Percentiles rank a stretch among this genome's conserved stretches.
phyloP scores from a whole-genome alignment of 108 stramenopile species.

The Cyclotella kingstonii region DNA sequence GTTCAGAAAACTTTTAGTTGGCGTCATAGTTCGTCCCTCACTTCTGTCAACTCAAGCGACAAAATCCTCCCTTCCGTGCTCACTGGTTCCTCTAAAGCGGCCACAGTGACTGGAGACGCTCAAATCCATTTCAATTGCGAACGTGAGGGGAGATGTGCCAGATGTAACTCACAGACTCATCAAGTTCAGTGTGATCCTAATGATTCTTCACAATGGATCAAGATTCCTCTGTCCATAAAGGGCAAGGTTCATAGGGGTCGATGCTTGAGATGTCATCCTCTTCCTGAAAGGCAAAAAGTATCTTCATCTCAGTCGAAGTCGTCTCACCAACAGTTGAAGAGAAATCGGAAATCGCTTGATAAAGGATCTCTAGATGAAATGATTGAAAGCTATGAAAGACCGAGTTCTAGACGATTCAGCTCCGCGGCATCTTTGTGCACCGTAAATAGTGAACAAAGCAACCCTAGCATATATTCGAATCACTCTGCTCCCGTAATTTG shows the following conservation, averaged over 20 bases:
- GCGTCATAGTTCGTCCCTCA: not conserved
- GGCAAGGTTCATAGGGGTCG: constrained; percentile 59
- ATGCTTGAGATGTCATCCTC: constrained; percentile 55
- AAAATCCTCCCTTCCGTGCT: not conserved
- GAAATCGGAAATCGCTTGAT: constrained; percentile 4
- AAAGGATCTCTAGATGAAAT: too few relatives aligned
- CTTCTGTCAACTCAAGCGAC: not conserved
- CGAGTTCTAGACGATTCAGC: not conserved
- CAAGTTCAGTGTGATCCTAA: constrained; percentile 36
- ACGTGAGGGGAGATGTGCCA: constrained; percentile 45
- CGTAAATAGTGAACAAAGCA: constrained; percentile 20
- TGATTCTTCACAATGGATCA: constrained; percentile 14
- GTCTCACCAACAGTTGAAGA: not conserved
- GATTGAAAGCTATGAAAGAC: not conserved
- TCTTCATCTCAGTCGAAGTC: constrained; percentile 1
- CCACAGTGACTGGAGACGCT: too few relatives aligned
- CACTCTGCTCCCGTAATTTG: constrained; percentile 35
- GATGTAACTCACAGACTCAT: constrained; percentile 53
- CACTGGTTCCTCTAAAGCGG: not conserved
- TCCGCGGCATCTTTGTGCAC: constrained; percentile 31
- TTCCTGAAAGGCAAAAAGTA: constrained; percentile 11
- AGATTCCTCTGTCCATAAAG: constrained; percentile 47
- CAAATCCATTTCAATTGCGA: constrained; percentile 45
- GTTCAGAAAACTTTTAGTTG: not conserved
- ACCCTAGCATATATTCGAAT: constrained; percentile 27